A percentile compares a stretch with the other conserved stretches of the same genome.
Evolutionary conservation across 768 basidiomycete species (phyloP).

Genomic region (Leccinum disarticulatum): DNA sequence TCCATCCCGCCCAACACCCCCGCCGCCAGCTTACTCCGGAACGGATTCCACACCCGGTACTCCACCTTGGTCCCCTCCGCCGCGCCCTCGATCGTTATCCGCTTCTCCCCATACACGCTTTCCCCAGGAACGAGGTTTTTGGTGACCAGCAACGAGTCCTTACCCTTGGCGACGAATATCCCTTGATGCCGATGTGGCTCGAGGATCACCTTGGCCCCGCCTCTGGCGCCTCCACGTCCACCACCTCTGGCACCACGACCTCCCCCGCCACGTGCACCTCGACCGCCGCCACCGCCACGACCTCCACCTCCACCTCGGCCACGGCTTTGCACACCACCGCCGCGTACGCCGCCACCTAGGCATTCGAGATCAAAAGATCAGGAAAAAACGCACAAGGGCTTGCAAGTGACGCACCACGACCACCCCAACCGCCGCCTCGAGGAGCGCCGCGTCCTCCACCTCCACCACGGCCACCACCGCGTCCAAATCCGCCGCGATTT

Average conservation of each 20-base stretch:
- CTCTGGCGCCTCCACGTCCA: constrained; percentile 69
- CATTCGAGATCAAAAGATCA: background rate
- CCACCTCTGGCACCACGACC: constrained; percentile 54
- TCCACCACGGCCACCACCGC: constrained; percentile 41
- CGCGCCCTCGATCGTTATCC: constrained; percentile 80
- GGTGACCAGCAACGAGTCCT: constrained; percentile 95
- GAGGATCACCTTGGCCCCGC: constrained; percentile 85
- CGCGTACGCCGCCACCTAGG: constrained; percentile 16
- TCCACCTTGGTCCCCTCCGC: constrained; percentile 86
- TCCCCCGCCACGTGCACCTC: constrained; percentile 46
- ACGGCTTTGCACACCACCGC: constrained; percentile 30
- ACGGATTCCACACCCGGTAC: constrained; percentile 99
- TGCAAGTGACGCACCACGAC: constrained; percentile 32
- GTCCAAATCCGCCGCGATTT: constrained; percentile 70
- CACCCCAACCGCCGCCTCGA: constrained; percentile 42
- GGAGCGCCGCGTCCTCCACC: constrained; percentile 39
- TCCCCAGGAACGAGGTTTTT: constrained; percentile 98
- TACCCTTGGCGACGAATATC: constrained; percentile 96
- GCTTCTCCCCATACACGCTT: constrained; percentile 97
- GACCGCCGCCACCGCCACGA: constrained; percentile 45
- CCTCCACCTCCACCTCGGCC: constrained; percentile 36
- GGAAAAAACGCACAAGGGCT: background rate
- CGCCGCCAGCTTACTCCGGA: constrained; percentile 94
- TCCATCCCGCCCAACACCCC: constrained; percentile 96
- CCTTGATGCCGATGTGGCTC: constrained; percentile 95